phyloP scores from a whole-genome alignment of 2,329 filamentous ascomycete species.

The Ophiostoma populinum region DNA sequence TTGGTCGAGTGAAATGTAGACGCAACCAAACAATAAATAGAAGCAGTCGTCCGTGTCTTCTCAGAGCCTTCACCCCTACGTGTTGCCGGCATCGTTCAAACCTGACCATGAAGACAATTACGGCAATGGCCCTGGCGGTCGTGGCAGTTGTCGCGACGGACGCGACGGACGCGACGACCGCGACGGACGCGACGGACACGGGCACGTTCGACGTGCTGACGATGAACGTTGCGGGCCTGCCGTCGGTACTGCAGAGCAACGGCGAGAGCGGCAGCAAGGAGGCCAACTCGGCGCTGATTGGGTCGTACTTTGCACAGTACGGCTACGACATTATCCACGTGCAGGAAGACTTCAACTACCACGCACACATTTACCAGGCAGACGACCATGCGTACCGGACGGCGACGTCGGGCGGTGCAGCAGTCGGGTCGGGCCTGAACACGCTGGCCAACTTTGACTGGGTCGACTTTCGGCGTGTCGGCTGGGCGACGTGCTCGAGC shows the following conservation, averaged over 20 bases:
- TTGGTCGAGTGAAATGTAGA: no score
- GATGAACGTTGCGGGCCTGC: slow-evolving; percentile 45
- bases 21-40: no score
- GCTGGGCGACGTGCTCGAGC: slow-evolving; percentile 42
- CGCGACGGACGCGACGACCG: no score
- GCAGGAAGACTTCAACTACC: slow-evolving; percentile 56
- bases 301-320: slow-evolving; percentile 35
- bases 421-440: slow-evolving; percentile 47
- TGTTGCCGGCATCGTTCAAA: no score
- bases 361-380: slow-evolving; percentile 42
- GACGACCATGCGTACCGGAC: slow-evolving; percentile 44
- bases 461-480: slow-evolving; percentile 35
- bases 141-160: no score
- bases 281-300: slow-evolving; percentile 38
- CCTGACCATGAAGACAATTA: no score
- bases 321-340: slow-evolving; percentile 45
- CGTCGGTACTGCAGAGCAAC: slow-evolving; percentile 37
- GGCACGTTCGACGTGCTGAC: slow-evolving; percentile 31
- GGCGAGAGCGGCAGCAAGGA: slow-evolving; percentile 44
- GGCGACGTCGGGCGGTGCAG: slow-evolving; percentile 45
- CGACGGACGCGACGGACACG: no score
- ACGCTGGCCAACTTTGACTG: slow-evolving; percentile 41
- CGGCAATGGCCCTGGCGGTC: no score
- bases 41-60: no score
- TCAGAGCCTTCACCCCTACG: no score